Evolutionary conservation across 1,139 yeast species (phyloP), one percentile per base, ranked within the genome.

Genomic region (Protomyces pachydermus): DNA sequence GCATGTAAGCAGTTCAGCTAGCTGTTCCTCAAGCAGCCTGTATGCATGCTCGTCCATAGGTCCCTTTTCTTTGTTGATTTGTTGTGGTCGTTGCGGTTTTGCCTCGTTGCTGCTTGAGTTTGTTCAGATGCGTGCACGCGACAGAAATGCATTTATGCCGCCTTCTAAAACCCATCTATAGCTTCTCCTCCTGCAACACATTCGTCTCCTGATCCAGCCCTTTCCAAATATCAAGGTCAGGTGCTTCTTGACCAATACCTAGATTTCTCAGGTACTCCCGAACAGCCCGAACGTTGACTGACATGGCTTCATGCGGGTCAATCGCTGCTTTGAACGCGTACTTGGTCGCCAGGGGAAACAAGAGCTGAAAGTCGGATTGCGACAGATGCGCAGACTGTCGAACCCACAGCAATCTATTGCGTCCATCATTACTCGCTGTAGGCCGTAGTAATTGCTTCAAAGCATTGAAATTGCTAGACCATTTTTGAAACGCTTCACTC

Each of bases 321-420:
- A 54, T 46, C 9, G 38, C 54, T 2, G 64, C 64, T 39, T 53
- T 54, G 50, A 66, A 66, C 16, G 67, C 68, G 45, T 64, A 57
- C 50, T 34, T 45, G 4, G 69, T 66, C 34, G 67, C 42, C 23
- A 57, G n/a, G 20, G 69, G 70, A 64, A 67, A 71, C 50, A 67
- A 62, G 37, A 65, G 61, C 42, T 66, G 67, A 42, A 68, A 65
- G 56, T 69, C 71, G 34, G 69, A 65, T 50, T 68, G 69, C 12
- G 70, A 68, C 48, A 67, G 70, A 54, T 68, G 70, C 51, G 77
- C 68, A 64, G 78, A 77, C 3, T 75, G 72, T n/a, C 52, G 51
- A 23, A 66, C 42, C 25, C 68, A 60, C 28, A 66, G 67, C 34
- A 63, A 46, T 23, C 54, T 65, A 12, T 28, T 38, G 55, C 37